Evolutionary conservation across 495 filamentous ascomycete genomes (phyloP), one percentile per base, ranked within the genome.

Genomic region (Lophiostoma macrostomum): DNA sequence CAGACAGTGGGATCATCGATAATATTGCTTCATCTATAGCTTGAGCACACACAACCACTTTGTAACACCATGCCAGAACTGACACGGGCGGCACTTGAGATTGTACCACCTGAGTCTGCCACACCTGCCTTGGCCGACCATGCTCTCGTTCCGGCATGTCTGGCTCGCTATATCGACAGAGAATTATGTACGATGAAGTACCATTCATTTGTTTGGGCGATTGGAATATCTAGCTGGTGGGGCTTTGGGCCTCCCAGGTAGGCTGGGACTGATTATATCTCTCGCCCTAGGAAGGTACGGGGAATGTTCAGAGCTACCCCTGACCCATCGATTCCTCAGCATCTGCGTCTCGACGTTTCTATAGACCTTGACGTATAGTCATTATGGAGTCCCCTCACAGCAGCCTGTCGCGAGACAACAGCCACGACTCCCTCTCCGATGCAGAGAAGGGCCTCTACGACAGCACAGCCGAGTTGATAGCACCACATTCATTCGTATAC

Each of bases 361-460:
- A 53, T 27, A 19, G 14, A 64, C 13, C 13, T 68, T n/a, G n/a
- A 52, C 56, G 53, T 59, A 31, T 53, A 65, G n/a, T 27, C 45
- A 65, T 56, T 61, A 43, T 50, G 47, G 46, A 40, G 37, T 44
- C 39, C 41, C 24, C 40, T 14, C 10, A 57, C 56, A 32, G 41
- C 48, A 47, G 41, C 30, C 23, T 37, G 37, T 11, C n/a, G 27
- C 55, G 35, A 42, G 44, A 43, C 31, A 38, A 37, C 25, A 58
- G 54, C 22, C 46, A 58, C 22, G 63, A 68, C 53, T 56, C 46
- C 8, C 14, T 52, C 35, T 68, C 71, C 50, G 69, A 69, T 57
- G 67, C 70, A 14, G 71, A 74, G 58, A 71, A 72, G 60, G 70
- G 70, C 14, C 36, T 74, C 36, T 70, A 66, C 51, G 67, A 72